A percentile compares a stretch with the other conserved stretches of the same genome.
Conservation (phyloP, 1,139 yeast genomes). For the Blastobotrys serpentis region DNA sequence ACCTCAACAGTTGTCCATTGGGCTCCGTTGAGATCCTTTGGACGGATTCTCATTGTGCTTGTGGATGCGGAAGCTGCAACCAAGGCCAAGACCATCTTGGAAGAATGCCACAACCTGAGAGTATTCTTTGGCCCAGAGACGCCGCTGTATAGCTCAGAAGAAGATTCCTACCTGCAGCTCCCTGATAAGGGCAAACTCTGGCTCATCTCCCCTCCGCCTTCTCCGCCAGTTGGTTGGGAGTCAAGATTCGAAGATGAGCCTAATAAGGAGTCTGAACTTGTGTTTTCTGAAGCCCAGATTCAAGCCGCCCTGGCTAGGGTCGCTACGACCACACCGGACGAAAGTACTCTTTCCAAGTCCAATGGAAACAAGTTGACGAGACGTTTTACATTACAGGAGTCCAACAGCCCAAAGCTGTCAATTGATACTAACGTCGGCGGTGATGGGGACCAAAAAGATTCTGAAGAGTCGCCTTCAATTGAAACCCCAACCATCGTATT, state of each 20-base stretch:
- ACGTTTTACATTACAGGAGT: constrained; percentile 29
- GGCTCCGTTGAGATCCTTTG: constrained; percentile 39
- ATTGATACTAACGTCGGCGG: constrained; percentile 4
- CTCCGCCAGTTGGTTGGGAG: constrained; percentile 47
- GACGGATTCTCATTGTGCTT: constrained; percentile 40
- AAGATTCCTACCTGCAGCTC: constrained; percentile 32
- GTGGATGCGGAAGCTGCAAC: constrained; percentile 31
- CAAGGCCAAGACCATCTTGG: constrained; percentile 26
- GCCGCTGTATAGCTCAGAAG: constrained; percentile 22
- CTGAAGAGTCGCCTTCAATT: constrained; percentile 14
- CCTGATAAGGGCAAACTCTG: constrained; percentile 44
- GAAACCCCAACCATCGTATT: constrained; percentile 32
- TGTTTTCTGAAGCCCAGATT: constrained; percentile 20
- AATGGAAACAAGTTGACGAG: no score
- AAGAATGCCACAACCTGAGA: constrained; percentile 17
- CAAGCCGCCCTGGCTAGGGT: constrained; percentile 21
- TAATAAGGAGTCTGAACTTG: constrained; percentile 28
- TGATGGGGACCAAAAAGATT: constrained; percentile 1
- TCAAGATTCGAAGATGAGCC: constrained; percentile 41
- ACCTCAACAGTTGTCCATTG: constrained; percentile 30
- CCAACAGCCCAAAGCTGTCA: constrained; percentile 12
- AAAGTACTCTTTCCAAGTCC: no score
- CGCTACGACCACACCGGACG: constrained; percentile 2
- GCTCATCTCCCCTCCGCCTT: constrained; percentile 46
- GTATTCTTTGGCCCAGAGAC: constrained; percentile 28